A percentile compares a stretch with the other conserved stretches of the same genome.
Conservation (phyloP, 179 eudicot species). For the Gypsophila paniculata region DNA sequence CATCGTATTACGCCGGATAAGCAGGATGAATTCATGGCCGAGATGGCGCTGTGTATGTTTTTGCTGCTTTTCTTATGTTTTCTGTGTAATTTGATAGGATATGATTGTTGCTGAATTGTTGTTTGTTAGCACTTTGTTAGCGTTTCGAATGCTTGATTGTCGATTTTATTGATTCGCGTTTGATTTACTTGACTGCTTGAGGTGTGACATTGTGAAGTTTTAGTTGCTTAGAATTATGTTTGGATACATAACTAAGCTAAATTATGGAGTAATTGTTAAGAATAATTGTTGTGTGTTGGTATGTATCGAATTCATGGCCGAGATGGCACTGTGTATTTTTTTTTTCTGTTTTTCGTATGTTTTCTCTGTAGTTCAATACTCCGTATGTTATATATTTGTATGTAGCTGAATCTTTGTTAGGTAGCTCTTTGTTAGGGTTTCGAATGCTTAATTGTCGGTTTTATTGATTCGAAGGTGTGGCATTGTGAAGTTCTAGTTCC, state of each 20-base stretch:
- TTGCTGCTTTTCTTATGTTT: neutral
- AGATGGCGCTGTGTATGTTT: constrained; percentile 59
- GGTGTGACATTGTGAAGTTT: neutral
- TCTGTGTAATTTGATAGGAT: neutral
- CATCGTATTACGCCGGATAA: constrained; percentile 83
- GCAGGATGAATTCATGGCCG: constrained; percentile 51
- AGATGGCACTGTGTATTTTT: too few relatives aligned
- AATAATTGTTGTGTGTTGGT: too few relatives aligned
- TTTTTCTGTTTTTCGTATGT: too few relatives aligned
- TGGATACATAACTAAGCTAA: neutral
- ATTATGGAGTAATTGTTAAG: too few relatives aligned
- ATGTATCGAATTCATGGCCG: too few relatives aligned
- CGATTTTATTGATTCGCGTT: neutral
- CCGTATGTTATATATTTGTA: too few relatives aligned
- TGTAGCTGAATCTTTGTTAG: too few relatives aligned
- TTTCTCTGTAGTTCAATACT: too few relatives aligned
- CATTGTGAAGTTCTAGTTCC: too few relatives aligned
- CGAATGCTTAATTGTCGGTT: too few relatives aligned
- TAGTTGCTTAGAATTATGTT: neutral
- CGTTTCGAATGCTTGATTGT: constrained; percentile 3
- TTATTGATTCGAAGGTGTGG: too few relatives aligned
- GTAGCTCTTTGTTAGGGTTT: too few relatives aligned
- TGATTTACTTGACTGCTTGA: neutral
- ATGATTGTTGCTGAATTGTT: neutral
- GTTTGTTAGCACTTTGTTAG: neutral